Evolutionary conservation across 176 grass and related monocot genomes (phyloP).

Genomic region (Triticum dicoccoides): DNA sequence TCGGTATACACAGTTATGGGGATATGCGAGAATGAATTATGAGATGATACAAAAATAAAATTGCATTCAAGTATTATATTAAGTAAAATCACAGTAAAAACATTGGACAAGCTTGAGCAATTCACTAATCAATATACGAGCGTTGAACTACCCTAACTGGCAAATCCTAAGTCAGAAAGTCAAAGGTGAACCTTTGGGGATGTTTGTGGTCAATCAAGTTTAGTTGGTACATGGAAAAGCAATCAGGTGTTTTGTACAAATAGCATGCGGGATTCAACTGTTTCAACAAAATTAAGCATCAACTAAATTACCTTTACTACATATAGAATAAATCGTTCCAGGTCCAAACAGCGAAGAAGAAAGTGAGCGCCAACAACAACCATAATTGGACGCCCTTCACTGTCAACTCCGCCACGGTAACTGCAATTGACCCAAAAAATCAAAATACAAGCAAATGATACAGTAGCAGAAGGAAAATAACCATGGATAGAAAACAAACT

Average conservation of each 20-base stretch:
- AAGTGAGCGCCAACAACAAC: conserved; percentile 96
- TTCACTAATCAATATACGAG: neutral
- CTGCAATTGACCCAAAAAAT: conserved; percentile 27
- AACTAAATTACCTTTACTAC: conserved; percentile 68
- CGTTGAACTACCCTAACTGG: neutral
- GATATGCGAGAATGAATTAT: neutral
- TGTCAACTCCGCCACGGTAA: conserved; percentile 83
- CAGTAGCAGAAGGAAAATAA: neutral
- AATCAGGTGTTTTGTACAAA: neutral
- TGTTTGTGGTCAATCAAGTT: neutral
- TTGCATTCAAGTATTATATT: neutral
- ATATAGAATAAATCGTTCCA: conserved; percentile 86
- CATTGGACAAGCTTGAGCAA: neutral
- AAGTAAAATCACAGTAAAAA: neutral
- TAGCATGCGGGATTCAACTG: neutral
- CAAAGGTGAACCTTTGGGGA: neutral
- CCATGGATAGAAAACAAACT: neutral
- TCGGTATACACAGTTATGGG: neutral
- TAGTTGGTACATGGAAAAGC: neutral
- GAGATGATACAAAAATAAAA: neutral
- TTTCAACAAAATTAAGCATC: neutral
- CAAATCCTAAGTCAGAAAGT: neutral
- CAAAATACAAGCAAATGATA: conserved; percentile 11
- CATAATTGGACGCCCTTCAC: conserved; percentile 85
- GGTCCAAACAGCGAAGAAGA: conserved; percentile 93